Evolutionary conservation across 192 early-diverging fungal genomes (phyloP).

Genomic region (Coemansia sp.): DNA sequence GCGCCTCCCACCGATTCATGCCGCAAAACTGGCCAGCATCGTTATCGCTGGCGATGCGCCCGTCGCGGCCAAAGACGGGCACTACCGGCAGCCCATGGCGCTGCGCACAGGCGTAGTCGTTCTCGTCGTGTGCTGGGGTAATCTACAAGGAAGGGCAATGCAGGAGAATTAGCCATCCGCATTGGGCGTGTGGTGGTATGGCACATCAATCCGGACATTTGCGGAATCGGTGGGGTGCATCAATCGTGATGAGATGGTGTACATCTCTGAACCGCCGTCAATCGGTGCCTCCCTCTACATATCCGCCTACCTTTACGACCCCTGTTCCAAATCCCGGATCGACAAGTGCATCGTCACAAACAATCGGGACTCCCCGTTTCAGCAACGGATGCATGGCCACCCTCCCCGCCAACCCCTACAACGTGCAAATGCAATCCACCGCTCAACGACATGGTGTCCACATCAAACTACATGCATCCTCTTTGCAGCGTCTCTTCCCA

Average conservation of each 20-base stretch:
- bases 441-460: too few species aligned
- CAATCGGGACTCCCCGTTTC: constrained; percentile 70
- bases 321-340: constrained; percentile 93
- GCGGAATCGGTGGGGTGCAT: too few species aligned
- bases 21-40: constrained; percentile 10
- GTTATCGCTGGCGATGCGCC: constrained; percentile 49
- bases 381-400: constrained; percentile 79
- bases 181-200: neutral
- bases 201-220: too few species aligned
- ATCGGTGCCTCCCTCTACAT: too few species aligned
- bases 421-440: too few species aligned
- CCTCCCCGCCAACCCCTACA: constrained; percentile 59
- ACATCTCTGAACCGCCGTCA: too few species aligned
- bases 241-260: too few species aligned
- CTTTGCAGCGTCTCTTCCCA: too few species aligned
- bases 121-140: constrained; percentile 91
- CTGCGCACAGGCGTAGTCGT: constrained; percentile 84
- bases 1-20: constrained; percentile 77
- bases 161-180: neutral
- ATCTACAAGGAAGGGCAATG: constrained; percentile 49
- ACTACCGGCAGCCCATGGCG: constrained; percentile 74
- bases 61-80: constrained; percentile 81
- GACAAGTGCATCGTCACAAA: constrained; percentile 75
- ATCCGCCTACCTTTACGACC: constrained; percentile 88
- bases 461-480: too few species aligned